Evolutionary conservation across 73 alveolate species (phyloP).

Genomic region (Urostyla sp.): DNA sequence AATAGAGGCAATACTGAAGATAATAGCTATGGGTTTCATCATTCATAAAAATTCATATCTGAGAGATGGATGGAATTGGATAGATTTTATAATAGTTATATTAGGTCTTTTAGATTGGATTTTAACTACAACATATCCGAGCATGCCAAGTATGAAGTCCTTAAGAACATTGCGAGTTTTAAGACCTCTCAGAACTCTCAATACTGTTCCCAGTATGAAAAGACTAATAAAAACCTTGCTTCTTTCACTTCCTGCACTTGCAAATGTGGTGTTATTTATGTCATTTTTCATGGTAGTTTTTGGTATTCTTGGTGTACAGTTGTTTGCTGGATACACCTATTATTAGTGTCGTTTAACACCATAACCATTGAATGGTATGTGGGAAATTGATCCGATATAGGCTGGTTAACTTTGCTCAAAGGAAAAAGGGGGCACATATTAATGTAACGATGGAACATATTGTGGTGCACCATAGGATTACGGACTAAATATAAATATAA

Average conservation of each 20-base stretch:
- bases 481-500: background rate
- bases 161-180: conserved; percentile 73
- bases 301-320: conserved; percentile 79
- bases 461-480: conserved; percentile 38
- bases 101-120: too few species aligned
- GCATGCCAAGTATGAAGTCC: conserved; percentile 56
- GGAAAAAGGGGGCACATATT: conserved; percentile 38
- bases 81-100: conserved; percentile 75
- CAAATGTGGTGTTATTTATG: conserved; percentile 66
- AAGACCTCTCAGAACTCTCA: conserved; percentile 76
- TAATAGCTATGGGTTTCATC: conserved; percentile 72
- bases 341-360: conserved; percentile 63
- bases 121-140: too few species aligned
- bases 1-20: conserved; percentile 66
- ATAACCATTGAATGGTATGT: background rate
- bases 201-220: conserved; percentile 81
- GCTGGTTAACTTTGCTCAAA: conserved; percentile 34
- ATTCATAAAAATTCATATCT: conserved; percentile 60
- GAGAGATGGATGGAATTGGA: conserved; percentile 81
- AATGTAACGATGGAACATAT: conserved; percentile 23
- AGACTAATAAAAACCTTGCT: conserved; percentile 66
- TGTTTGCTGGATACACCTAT: conserved; percentile 69
- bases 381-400: conserved; percentile 39
- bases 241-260: conserved; percentile 70
- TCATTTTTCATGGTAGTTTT: conserved; percentile 67